Base-by-base conservation (phyloP, 441 rosid genomes). In the Pelargonium cotyledonis region DNA sequence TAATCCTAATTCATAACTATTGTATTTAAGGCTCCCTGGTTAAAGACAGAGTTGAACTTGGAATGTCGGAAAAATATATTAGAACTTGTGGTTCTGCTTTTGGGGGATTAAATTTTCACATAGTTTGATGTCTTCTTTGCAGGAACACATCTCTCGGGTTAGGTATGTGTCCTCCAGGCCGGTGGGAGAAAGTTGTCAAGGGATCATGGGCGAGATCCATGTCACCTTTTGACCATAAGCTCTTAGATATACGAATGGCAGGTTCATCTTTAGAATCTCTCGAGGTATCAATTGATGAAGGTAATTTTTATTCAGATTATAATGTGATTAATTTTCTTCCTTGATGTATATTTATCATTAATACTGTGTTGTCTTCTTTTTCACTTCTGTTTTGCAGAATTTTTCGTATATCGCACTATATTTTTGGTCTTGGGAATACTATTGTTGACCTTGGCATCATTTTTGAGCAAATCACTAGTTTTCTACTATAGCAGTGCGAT, bases 401-500 rank as follows among this genome's bases (percentile, higher is more conserved):
- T 85, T 70, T 85, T 77, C 71, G 47, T 75, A 29, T 84, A 89
- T 62, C 97, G 97, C 15, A 57, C 85, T 18, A 49, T 88, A 31
- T 87, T 93, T 75, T 81, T 91, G 15, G 44, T 86, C 46, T 11
- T 77, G 57, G 98, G 97, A 73, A 71, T 86, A 21, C 12, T 88
- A 15, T 70, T 93, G 65, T 67, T 86, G 82, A 87, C 80, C 49
- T 78, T 81, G 68, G 93, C 97, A 69, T 76, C 95, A 51, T 29
- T 79, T 10, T 72, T 89, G 75, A 91, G 98, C 89, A 76, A 86
- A 73, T 93, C 98, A 16, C 74, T 91, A 72, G 82, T 77, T 7
- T 91, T 93, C 80, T 93, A 91, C 84, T 93, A 93, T 74, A 70
- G 91, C 80, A 85, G 98, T 77, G 95, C 97, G 40, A 93, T 93